Base-by-base conservation (phyloP, 1,139 yeast species). In the Sugiyamaella pinicola region DNA sequence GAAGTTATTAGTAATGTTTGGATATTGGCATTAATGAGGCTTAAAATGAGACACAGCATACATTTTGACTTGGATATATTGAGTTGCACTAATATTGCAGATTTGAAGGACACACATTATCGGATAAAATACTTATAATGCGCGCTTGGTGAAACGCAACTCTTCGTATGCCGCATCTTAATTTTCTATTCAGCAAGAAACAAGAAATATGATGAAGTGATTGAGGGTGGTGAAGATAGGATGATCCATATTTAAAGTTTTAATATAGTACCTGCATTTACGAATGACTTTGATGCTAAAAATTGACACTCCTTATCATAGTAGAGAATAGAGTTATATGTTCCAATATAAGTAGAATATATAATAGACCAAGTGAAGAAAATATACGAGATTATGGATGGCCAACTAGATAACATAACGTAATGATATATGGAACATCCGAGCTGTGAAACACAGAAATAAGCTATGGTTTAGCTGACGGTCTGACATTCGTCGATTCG, bases 251-350 rank as follows among this genome's bases (percentile, higher is more conserved):
- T 9, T 21, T 37, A 37, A 37, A 18, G 24, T 37, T 37, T 37
- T 37, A 37, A 37, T 37, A 37, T 37, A 37, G 26, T 37, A 37
- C 41, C 41, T 37, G 41, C 41, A 37, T 37, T 17, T 19, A 37
- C 7, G 35, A 3, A n/a, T 7, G 9, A 26, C 12, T 12, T 13
- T 31, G 35, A 7, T n/a, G 35, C 17, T 31, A 24, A 6, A 24
- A 24, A 6, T 6, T 24, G 9, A 24, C 28, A 24, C 9, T 24
- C 9, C 28, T 24, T 24, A 24, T 24, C 28, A 24, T 24, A 9
- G 8, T 24, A 24, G 6, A 24, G 6, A 24, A 9, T 24, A 6
- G 6, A 24, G 28, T 24, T 24, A 9, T 31, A 13, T 13, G 9
- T 13, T n/a, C 9, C n/a, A 31, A 31, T 31, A 31, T 31, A 31